Base-by-base conservation (phyloP, 768 basidiomycete species). In the Lactifluus echinatus region DNA sequence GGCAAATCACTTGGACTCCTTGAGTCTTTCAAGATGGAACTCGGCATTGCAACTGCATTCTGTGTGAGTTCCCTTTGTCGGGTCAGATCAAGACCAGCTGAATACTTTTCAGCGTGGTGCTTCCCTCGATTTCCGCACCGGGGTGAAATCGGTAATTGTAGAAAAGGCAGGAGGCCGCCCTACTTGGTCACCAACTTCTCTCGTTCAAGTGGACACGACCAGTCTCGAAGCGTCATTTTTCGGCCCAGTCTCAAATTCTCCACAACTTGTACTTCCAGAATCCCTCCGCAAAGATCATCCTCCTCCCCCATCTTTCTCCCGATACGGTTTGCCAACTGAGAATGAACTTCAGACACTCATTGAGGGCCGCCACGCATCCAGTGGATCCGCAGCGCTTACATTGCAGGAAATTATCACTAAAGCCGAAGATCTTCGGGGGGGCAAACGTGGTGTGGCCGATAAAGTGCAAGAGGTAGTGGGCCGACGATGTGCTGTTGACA, bases 1-100 rank as follows among this genome's bases (percentile, higher is more conserved):
- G 93, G 91, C n/a, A 80, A 75, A 64, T 71, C 72, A 1, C 70
- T 84, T 75, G 67, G 77, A 2, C 74, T 98, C 39, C 73, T 76
- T 5, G 76, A 87, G 56, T 82, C 81, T 1, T 74, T 98, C 58
- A 73, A 86, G 62, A 91, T 88, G 83, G 95, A 98, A 67, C 75
- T 93, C 62, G 81, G 81, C 63, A 87, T 97, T 66, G 93, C 91
- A 19, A 83, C 87, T 33, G 93, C 92, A 15, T 95, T 83, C 70
- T 89, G 89, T 64, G 93, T 94, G 70, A 75, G 91, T 81, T 17
- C 12, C 15, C 29, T 43, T 17, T 15, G 28, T 19, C 52, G 21
- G 15, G 14, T 60, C 45, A 36, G 19, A 34, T n/a, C 33, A 19
- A 42, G 21, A n/a, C n/a, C n/a, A n/a, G n/a, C n/a, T n/a, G n/a